These are phyloP conservation scores for Xerocomus nothofagi DNA, from an alignment of 1,284 basidiomycete genomes.

Conservation along the genomic window DNA sequence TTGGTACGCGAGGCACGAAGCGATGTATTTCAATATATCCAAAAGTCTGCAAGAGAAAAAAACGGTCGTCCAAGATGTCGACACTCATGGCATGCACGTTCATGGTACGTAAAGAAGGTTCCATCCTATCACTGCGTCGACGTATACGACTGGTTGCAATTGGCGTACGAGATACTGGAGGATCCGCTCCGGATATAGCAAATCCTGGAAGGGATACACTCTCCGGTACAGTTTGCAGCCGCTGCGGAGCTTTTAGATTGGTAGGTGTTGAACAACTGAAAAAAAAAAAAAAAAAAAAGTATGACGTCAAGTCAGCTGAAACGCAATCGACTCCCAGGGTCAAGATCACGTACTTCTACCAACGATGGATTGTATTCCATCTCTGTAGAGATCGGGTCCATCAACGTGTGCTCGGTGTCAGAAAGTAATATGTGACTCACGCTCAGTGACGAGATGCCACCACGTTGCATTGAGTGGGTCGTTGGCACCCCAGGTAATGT, in stretches of 20 bases:
- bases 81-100: neutral
- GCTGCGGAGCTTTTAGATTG: conserved; percentile 43
- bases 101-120: neutral
- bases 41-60: neutral
- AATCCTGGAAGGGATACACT: conserved; percentile 43
- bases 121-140: conserved; percentile 22
- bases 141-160: conserved; percentile 40
- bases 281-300: neutral
- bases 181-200: conserved; percentile 50
- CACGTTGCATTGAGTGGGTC: conserved; percentile 52
- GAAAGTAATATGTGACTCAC: conserved; percentile 17
- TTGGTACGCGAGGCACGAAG: neutral
- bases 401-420: neutral
- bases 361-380: conserved; percentile 42
- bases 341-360: conserved; percentile 29
- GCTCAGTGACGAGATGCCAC: conserved; percentile 49
- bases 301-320: neutral
- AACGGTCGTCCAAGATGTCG: neutral
- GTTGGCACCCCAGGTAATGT: conserved; percentile 43
- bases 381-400: conserved; percentile 16
- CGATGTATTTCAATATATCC: neutral
- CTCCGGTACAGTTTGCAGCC: conserved; percentile 36
- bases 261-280: conserved; percentile 40
- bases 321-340: neutral
- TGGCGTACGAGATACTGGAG: conserved; percentile 35